phyloP scores from a whole-genome alignment of 805 yeast species.

The Pichia paraexigua region DNA sequence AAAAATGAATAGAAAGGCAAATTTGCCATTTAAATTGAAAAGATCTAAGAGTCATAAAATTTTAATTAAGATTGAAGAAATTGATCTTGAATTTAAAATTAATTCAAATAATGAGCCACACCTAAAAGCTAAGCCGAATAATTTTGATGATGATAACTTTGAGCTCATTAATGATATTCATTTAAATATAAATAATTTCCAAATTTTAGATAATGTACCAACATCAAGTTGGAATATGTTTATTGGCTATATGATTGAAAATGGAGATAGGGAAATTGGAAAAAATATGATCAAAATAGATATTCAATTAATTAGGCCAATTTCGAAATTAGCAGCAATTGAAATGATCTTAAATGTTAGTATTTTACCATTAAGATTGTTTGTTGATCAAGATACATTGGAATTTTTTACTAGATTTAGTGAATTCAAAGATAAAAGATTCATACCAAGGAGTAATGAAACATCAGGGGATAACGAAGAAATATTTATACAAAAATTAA shows the following conservation, averaged over 20 bases:
- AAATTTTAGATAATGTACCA: slow-evolving; percentile 67
- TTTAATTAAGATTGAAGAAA: slow-evolving; percentile 44
- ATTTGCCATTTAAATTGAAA: slow-evolving; percentile 45
- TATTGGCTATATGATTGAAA: slow-evolving; percentile 57
- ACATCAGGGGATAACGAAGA: slow-evolving; percentile 51
- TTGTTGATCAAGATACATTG: slow-evolving; percentile 88
- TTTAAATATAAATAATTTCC: slow-evolving; percentile 45
- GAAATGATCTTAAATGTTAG: slow-evolving; percentile 51
- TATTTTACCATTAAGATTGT: slow-evolving; percentile 69
- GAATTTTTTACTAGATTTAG: slow-evolving; percentile 77
- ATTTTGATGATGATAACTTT: slow-evolving; percentile 27
- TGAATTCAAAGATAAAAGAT: slow-evolving; percentile 68
- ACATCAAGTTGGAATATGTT: slow-evolving; percentile 90
- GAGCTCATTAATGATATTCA: slow-evolving; percentile 43
- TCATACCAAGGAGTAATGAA: slow-evolving; percentile 36
- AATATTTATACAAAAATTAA: slow-evolving; percentile 59
- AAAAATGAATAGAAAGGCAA: slow-evolving; percentile 19
- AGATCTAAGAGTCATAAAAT: slow-evolving; percentile 60
- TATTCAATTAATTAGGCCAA: slow-evolving; percentile 58
- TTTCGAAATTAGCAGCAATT: slow-evolving; percentile 52
- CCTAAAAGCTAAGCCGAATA: slow-evolving; percentile 15
- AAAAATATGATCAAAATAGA: slow-evolving; percentile 51
- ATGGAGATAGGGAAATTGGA: slow-evolving; percentile 64
- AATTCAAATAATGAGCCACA: slow-evolving; percentile 35
- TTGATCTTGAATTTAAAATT: slow-evolving; percentile 40